These are phyloP conservation scores for Wallemia mellicola DNA, from an alignment of 1,284 basidiomycete species.

Conservation along the genomic window DNA sequence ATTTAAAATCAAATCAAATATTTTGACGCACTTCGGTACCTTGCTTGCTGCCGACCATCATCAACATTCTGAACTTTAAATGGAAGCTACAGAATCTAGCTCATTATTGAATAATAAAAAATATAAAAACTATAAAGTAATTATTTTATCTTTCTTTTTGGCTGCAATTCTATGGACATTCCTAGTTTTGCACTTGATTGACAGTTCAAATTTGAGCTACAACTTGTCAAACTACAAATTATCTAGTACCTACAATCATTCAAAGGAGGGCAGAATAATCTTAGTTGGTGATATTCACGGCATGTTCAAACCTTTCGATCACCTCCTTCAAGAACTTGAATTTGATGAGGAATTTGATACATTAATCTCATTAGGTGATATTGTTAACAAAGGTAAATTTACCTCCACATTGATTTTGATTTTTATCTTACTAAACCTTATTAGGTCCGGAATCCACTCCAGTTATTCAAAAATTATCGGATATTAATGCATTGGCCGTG, in stretches of 20 bases:
- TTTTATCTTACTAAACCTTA: too few relatives aligned
- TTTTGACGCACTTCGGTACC: neutral
- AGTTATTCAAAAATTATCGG: neutral
- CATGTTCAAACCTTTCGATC: neutral
- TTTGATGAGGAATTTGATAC: neutral
- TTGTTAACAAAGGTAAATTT: neutral
- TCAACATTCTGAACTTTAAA: too few relatives aligned
- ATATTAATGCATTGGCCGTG: neutral
- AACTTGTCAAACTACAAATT: neutral
- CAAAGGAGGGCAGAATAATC: neutral
- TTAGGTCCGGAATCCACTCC: neutral
- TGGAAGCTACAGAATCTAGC: too few relatives aligned
- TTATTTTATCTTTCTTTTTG: neutral
- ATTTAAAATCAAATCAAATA: neutral
- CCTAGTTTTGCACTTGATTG: neutral
- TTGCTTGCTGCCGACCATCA: too few relatives aligned
- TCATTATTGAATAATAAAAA: too few relatives aligned
- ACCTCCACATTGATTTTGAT: too few relatives aligned
- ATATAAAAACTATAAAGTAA: neutral
- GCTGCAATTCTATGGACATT: neutral
- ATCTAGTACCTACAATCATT: neutral
- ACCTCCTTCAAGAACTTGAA: neutral
- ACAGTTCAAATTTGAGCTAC: neutral
- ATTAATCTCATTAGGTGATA: neutral
- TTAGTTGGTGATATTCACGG: constrained; percentile 1